phyloP scores from a whole-genome alignment of 73 alveolate species.

The Symbiodinium natans region DNA sequence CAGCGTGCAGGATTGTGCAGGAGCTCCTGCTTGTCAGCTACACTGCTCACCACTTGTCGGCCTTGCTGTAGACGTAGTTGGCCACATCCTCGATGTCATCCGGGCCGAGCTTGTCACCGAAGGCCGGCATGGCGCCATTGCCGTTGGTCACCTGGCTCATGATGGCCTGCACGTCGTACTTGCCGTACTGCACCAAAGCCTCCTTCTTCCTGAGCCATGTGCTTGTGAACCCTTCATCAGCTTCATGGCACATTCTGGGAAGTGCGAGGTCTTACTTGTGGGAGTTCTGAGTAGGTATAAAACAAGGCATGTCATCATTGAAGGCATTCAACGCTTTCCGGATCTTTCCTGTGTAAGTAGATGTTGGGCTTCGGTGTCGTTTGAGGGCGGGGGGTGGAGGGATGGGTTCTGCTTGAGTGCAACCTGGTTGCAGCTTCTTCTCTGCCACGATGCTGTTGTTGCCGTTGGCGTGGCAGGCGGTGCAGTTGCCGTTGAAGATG shows the following conservation, averaged over 20 bases:
- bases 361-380: too few species aligned
- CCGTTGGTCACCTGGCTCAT: constrained; percentile 60
- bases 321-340: too few species aligned
- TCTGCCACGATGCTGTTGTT: constrained; percentile 29
- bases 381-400: too few species aligned
- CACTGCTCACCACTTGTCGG: not conserved
- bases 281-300: too few species aligned
- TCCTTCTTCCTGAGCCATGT: constrained; percentile 9
- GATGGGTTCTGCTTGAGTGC: not conserved
- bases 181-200: constrained; percentile 18
- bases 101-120: constrained; percentile 15
- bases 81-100: constrained; percentile 45
- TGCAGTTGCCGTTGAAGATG: constrained; percentile 48
- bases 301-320: too few species aligned
- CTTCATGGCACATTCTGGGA: too few species aligned
- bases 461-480: constrained; percentile 61
- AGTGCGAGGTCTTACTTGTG: too few species aligned
- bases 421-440: not conserved
- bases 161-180: constrained; percentile 1
- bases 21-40: too few species aligned
- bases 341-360: too few species aligned
- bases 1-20: too few species aligned
- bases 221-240: too few species aligned
- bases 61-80: not conserved
- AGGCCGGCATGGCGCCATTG: constrained; percentile 50